Conservation (phyloP, 139 green algal genomes). For the Micromonas pusilla region DNA sequence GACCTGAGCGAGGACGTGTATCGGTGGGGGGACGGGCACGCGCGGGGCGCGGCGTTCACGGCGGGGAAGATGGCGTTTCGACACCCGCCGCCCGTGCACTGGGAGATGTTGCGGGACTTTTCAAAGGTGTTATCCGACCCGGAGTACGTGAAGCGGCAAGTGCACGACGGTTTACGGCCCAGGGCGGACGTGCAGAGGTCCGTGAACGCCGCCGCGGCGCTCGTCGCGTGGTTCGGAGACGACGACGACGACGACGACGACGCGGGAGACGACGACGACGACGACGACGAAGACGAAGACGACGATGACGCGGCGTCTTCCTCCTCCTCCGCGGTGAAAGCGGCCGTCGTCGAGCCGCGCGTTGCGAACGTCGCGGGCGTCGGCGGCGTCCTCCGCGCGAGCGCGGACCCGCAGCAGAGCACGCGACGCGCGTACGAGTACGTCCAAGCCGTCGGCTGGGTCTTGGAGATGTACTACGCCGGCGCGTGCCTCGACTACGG, state of each 20-base stretch:
- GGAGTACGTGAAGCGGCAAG: background rate
- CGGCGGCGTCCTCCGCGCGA: background rate
- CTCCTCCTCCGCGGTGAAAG: background rate
- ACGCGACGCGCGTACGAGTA: slow-evolving; percentile 10
- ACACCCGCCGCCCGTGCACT: background rate
- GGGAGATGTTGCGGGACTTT: background rate
- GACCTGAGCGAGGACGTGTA: no score
- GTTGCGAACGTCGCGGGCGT: background rate
- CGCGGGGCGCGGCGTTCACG: no score
- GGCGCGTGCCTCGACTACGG: slow-evolving; percentile 9
- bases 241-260: background rate
- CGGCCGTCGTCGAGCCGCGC: background rate
- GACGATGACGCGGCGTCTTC: background rate
- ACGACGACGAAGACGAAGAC: background rate
- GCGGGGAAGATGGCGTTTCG: background rate
- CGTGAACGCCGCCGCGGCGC: background rate
- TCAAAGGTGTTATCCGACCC: background rate
- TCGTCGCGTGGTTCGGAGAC: background rate
- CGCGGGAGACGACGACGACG: background rate
- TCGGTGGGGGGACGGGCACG: no score
- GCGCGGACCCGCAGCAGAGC: background rate
- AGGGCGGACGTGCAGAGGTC: background rate
- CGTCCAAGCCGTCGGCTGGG: slow-evolving; percentile 6
- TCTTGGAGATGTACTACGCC: slow-evolving; percentile 7
- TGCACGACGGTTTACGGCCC: background rate